Evolutionary conservation across 2,329 filamentous ascomycete genomes (phyloP).

Genomic region (Aureobasidium sp.): DNA sequence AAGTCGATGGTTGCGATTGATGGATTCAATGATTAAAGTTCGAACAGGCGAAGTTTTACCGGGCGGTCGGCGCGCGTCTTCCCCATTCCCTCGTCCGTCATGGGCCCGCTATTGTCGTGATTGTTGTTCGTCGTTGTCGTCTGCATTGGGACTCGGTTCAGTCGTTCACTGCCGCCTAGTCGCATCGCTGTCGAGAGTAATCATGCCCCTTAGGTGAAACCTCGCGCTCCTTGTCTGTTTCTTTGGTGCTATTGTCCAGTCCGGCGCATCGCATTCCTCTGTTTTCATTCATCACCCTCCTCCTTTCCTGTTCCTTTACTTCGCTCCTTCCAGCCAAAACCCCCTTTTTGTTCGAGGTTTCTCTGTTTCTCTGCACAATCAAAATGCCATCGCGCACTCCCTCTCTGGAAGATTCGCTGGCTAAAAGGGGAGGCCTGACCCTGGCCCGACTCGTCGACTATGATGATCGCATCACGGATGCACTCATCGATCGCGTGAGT

Average conservation of each 20-base stretch:
- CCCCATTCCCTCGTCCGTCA: neutral
- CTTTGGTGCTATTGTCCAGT: slow-evolving; percentile 11
- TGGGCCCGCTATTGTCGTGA: neutral
- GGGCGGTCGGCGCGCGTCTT: neutral
- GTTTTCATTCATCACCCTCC: slow-evolving; percentile 1
- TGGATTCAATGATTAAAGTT: neutral
- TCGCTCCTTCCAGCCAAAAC: neutral
- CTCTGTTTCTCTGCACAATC: neutral
- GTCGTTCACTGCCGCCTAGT: neutral
- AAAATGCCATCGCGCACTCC: slow-evolving; percentile 23
- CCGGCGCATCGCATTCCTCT: slow-evolving; percentile 15
- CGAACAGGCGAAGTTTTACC: neutral
- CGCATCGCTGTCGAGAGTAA: neutral
- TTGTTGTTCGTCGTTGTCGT: neutral
- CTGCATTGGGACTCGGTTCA: neutral
- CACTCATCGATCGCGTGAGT: slow-evolving; percentile 87
- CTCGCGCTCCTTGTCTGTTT: slow-evolving; percentile 5
- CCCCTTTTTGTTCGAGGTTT: neutral
- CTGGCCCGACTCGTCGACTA: slow-evolving; percentile 83
- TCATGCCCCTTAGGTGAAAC: slow-evolving; percentile 9
- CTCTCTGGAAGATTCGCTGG: slow-evolving; percentile 37
- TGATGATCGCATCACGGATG: slow-evolving; percentile 93
- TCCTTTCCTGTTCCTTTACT: neutral
- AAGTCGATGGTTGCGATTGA: neutral
- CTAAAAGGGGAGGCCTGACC: slow-evolving; percentile 68